Evolutionary conservation across 2,329 filamentous ascomycete genomes (phyloP).

Genomic region (Peltaster fructicola): DNA sequence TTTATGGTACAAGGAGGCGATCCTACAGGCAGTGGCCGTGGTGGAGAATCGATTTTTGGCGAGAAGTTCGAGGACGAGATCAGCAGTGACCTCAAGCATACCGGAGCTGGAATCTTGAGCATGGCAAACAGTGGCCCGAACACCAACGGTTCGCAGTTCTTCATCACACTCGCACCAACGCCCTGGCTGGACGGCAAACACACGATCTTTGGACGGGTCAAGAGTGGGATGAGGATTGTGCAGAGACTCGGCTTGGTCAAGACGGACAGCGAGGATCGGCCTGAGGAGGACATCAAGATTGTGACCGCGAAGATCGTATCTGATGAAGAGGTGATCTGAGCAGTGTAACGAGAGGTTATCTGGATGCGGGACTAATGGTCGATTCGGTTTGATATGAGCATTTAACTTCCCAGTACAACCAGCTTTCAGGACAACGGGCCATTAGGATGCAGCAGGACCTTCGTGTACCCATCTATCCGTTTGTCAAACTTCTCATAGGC

Average conservation of each 20-base stretch:
- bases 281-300: slow-evolving; percentile 68
- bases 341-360: slow-evolving; percentile 2
- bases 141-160: slow-evolving; percentile 92
- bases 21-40: slow-evolving; percentile 81
- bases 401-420: background rate
- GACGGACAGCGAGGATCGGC: slow-evolving; percentile 65
- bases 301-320: slow-evolving; percentile 54
- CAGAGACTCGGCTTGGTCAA: slow-evolving; percentile 77
- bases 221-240: slow-evolving; percentile 64
- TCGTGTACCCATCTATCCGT: slow-evolving; percentile 48
- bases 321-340: slow-evolving; percentile 24
- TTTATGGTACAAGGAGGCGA: slow-evolving; percentile 88
- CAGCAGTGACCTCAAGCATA: slow-evolving; percentile 60
- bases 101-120: slow-evolving; percentile 77
- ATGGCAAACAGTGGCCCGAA: slow-evolving; percentile 94
- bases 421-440: slow-evolving; percentile 21
- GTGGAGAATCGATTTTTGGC: slow-evolving; percentile 78
- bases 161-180: slow-evolving; percentile 82
- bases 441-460: slow-evolving; percentile 50
- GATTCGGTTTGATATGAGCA: background rate
- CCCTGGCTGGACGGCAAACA: slow-evolving; percentile 97
- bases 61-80: slow-evolving; percentile 94
- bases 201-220: slow-evolving; percentile 87
- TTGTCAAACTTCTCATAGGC: slow-evolving; percentile 52
- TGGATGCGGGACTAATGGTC: too few species aligned